Evolutionary conservation across 345 rosid species (phyloP), one percentile per base, ranked within the genome.

Genomic region (Boechera retrofracta): DNA sequence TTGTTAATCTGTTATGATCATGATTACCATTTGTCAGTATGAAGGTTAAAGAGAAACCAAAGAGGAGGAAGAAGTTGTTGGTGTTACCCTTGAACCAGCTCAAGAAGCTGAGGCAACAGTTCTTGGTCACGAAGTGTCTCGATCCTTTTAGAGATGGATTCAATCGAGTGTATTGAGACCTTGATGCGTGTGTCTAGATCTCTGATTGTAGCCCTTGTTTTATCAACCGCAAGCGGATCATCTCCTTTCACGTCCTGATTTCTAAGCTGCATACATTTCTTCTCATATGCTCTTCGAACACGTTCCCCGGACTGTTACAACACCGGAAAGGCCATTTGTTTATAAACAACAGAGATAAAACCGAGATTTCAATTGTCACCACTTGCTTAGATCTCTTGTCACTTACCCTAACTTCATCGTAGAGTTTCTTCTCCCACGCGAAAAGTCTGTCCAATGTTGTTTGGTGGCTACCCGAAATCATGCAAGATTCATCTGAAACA

Each of bases 361-460:
- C 10, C 1, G 0, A 13, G 36, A 5, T 10, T 64, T 56, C 0
- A 4, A 41, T 6, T 10, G 61, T 59, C 44, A 36, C 8, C 16
- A 58, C 11, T 9, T 60, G 36, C 45, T 68, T 18, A 31, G 26
- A 28, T 26, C 33, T 71, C 29, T 28, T 64, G 67, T 21, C 58
- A 58, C 69, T 62, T 87, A 95, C 97, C 92, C 74, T 86, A 79
- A 96, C 98, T 89, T 91, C 97, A 45, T 89, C 89, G 2, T 89
- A 96, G 67, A 93, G 99, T 82, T 93, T 96, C 86, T 96, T 96
- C 85, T 89, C 99, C 99, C 98, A 91, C 18, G 87, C 89, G 63
- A 86, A 91, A 75, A 96, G 84, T 64, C 88, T 78, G 79, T 93
- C 97, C 82, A 93, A 64, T 39, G 96, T 91, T 16, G 97, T 89